Evolutionary conservation across 345 rosid genomes (phyloP).

Genomic region (Lepidium didymum): DNA sequence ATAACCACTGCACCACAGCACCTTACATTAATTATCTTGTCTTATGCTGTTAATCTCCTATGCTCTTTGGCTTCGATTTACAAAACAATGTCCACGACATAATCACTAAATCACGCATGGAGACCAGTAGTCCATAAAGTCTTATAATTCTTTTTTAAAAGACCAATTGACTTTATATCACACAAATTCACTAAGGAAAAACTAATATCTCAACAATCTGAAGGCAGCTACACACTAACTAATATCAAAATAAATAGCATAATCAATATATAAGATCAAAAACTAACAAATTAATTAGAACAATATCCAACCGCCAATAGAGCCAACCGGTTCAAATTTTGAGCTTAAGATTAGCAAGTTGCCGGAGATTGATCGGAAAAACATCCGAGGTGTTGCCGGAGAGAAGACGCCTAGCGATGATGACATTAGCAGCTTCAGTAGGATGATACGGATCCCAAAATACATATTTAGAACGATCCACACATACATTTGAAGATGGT

Average conservation of each 20-base stretch:
- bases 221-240: too few relatives aligned
- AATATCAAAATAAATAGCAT: not conserved
- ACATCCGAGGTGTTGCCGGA: conserved; percentile 30
- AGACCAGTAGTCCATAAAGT: too few relatives aligned
- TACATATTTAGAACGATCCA: conserved; percentile 26
- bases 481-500: conserved; percentile 19
- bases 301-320: not conserved
- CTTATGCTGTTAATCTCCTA: too few relatives aligned
- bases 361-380: conserved; percentile 34
- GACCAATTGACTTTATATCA: too few relatives aligned
- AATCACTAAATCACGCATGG: too few relatives aligned
- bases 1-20: too few relatives aligned
- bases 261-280: not conserved
- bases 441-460: conserved; percentile 44
- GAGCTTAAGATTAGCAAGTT: conserved; percentile 20
- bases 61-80: too few relatives aligned
- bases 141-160: too few relatives aligned
- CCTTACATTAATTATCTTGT: too few relatives aligned
- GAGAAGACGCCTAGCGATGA: conserved; percentile 24
- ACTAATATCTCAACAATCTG: too few relatives aligned
- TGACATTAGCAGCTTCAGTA: conserved; percentile 23
- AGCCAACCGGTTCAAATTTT: not conserved
- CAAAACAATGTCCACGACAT: too few relatives aligned
- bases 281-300: not conserved
- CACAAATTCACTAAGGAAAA: too few relatives aligned